Evolutionary conservation across 352 stramenopile species (phyloP).

Genomic region (Phytophthora europaea): DNA sequence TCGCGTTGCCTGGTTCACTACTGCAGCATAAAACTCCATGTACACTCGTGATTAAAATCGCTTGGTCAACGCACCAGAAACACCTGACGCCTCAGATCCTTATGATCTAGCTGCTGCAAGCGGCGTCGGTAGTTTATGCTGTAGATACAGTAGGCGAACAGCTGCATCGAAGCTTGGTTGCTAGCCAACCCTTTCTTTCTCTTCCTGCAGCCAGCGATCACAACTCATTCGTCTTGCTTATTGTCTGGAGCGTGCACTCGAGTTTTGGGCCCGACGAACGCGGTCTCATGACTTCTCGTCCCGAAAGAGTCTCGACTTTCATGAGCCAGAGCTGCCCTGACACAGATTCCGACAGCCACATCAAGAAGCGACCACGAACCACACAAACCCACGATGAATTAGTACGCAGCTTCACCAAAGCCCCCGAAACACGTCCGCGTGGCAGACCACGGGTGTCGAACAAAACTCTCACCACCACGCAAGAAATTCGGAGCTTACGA

Average conservation of each 20-base stretch:
- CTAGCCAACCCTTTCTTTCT: slow-evolving; percentile 37
- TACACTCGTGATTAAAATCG: not conserved
- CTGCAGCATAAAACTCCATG: no score
- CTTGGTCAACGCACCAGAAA: slow-evolving; percentile 2
- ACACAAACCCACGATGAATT: slow-evolving; percentile 19
- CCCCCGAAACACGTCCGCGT: not conserved
- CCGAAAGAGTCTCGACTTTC: not conserved
- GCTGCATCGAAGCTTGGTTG: slow-evolving; percentile 22
- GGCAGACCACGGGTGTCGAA: slow-evolving; percentile 18
- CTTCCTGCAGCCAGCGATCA: slow-evolving; percentile 14
- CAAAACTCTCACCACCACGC: slow-evolving; percentile 27
- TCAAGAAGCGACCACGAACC: slow-evolving; percentile 24
- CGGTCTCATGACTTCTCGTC: slow-evolving; percentile 6
- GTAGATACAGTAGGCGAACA: slow-evolving; percentile 27
- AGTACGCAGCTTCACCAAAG: slow-evolving; percentile 13
- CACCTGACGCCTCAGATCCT: slow-evolving; percentile 30
- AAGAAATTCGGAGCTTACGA: slow-evolving; percentile 39
- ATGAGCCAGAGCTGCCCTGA: slow-evolving; percentile 5
- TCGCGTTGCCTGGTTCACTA: no score
- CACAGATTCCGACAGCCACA: slow-evolving; percentile 9
- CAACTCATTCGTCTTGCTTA: slow-evolving; percentile 21
- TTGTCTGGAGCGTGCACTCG: not conserved
- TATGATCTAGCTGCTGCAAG: slow-evolving; percentile 18
- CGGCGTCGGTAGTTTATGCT: slow-evolving; percentile 11
- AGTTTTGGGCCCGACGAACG: not conserved